Conservation (phyloP, 805 yeast genomes). For the Millerozyma acaciae region DNA sequence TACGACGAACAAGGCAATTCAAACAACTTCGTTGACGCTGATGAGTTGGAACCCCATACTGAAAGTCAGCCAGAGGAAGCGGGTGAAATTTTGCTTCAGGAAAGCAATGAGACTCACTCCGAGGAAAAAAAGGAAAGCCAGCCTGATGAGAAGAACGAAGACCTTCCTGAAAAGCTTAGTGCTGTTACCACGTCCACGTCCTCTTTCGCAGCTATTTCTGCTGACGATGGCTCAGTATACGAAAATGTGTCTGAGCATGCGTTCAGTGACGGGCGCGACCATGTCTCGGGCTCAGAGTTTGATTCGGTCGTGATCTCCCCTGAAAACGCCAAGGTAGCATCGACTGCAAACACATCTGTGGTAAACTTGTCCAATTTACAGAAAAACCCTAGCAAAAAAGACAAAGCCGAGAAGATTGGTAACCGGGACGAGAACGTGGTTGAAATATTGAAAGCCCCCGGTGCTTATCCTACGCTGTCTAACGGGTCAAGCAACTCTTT, state of each 20-base stretch:
- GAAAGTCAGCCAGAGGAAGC: constrained; percentile 1
- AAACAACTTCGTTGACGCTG: constrained; percentile 30
- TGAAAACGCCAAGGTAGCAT: background rate
- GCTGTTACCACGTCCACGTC: constrained; percentile 28
- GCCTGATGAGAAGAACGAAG: background rate
- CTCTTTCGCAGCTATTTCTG: constrained; percentile 38
- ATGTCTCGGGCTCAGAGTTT: constrained; percentile 3
- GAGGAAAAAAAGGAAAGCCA: constrained; percentile 1
- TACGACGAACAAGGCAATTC: constrained; percentile 32
- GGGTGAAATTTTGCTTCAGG: too few species aligned
- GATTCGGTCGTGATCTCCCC: constrained; percentile 12
- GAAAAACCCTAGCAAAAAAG: background rate
- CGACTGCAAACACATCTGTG: constrained; percentile 1
- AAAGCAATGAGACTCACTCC: background rate
- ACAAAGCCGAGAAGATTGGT: background rate
- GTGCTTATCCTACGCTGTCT: constrained; percentile 11
- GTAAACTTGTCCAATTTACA: background rate
- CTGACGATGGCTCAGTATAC: constrained; percentile 14
- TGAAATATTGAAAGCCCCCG: constrained; percentile 18
- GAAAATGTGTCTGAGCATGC: constrained; percentile 8
- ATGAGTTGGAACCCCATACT: constrained; percentile 19
- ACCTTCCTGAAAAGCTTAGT: constrained; percentile 11
- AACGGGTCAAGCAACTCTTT: constrained; percentile 1
- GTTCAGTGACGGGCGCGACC: background rate
- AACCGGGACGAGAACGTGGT: constrained; percentile 4